Base-by-base conservation (phyloP, 2,329 filamentous ascomycete species). In the Fusarium euwallaceae region DNA sequence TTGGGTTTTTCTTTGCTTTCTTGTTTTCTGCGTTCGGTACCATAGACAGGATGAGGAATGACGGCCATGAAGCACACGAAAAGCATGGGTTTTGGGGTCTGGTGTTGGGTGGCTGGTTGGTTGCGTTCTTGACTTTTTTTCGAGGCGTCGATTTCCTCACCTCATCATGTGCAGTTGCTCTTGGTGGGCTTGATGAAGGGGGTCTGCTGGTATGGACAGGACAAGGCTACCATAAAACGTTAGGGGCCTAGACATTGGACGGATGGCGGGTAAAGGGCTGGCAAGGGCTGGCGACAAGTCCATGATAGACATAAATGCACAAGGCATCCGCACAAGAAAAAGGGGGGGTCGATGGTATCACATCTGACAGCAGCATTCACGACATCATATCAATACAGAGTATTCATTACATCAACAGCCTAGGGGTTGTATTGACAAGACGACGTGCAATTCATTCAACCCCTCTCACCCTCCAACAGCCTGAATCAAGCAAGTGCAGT, bases 51-150 rank as follows among this genome's bases (percentile, higher is more conserved):
- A 64, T 10, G 63, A 65, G 59, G 45, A 45, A 71, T 27, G 60
- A 69, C 59, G n/a, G 45, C 73, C 73, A 76, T 76, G 70, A 74
- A 59, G 56, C 72, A 76, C 14, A 76, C 73, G 73, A 29, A 76
- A 76, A 61, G 39, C 73, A 76, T 76, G 71, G 64, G 65, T 71
- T 76, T 37, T 41, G 61, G 56, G 64, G 41, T 58, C 10, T 43
- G 70, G 68, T 76, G 70, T 74, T 59, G 22, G 34, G 41, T 60
- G 59, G 58, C 2, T 6, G 53, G 63, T 36, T 37, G 43, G 43
- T 36, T 53, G 51, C 43, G 36, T 51, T 41, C 56, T 51, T 55
- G 34, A 9, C 48, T 14, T 29, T 63, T 64, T 8, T 63, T 61
- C 32, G 32, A 12, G 17, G 22, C 20, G 43, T 51, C 32, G 24